Evolutionary conservation across 306 rosid genomes (phyloP), one percentile per base, ranked within the genome.

Genomic region (Biancaea sappan): DNA sequence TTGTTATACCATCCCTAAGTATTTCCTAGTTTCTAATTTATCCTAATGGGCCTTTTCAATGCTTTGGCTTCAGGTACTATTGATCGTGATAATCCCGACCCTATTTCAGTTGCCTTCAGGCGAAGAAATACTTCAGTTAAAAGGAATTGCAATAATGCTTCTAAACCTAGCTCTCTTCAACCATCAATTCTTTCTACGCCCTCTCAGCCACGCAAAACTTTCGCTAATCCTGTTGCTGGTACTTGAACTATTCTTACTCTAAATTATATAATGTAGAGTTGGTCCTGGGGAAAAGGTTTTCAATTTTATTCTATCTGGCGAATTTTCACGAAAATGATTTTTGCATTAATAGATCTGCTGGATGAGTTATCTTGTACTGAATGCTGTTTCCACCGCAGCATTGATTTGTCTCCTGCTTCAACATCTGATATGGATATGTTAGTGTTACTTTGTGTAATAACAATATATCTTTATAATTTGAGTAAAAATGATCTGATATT

Each of bases 31-130:
- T 74, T 75, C 35, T 4, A 35, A 21, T 50, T 19, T 63, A 44
- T 32, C 10, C 13, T 50, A 66, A 25, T 6, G 46, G 44, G 41
- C 24, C 8, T 28, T 34, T 78, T 61, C 0, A 4, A n/a, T 37
- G 63, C 46, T 67, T 52, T 61, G 77, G 31, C 54, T 73, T 59
- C 74, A 81, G 91, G 74, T 57, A 15, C 34, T 19, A 47, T 82
- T 65, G 83, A 53, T 71, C 26, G 6, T 44, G 87, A 80, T 56
- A 73, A 44, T 58, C 38, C 74, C 22, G 85, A 68, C 72, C 79
- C 86, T 62, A 59, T 67, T 51, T 77, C 94, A 10, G 75, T 84
- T 10, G 77, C 72, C 24, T 77, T 64, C 41, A 62, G 53, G 31
- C 57, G 84, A 31, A 74, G 79, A 54, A 57, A 25, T 6, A 57